Base-by-base conservation (phyloP, 495 filamentous ascomycete species). In the Penicillium steckii region DNA sequence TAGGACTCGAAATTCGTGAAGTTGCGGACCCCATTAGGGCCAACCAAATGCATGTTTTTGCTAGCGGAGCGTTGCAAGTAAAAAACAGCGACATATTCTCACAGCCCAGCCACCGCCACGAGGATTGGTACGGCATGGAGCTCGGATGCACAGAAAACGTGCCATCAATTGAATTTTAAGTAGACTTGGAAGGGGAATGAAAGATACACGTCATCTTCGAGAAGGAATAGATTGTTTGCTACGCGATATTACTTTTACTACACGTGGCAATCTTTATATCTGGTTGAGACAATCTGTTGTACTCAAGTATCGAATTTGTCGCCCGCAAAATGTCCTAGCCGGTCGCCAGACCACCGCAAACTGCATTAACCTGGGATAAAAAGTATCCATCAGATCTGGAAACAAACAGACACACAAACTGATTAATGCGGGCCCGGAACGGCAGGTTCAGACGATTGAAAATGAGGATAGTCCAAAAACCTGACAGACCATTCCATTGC, bases 401-500 rank as follows among this genome's bases (percentile, higher is more conserved):
- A 35, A 35, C 12, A 35, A 35, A 9, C 32, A 35, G 17, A 7
- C n/a, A 35, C 4, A 27, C 4, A 27, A 27, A 10, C 12, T 24
- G 21, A 44, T 12, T 23, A 44, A 12, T 23, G 21, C 24, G 18
- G 3, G 21, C 15, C 12, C 41, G 24, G 3, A 44, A n/a, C 21
- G n/a, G 41, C 6, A 44, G 27, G 10, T 9, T 46, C 43, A 30
- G 29, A 22, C 17, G 17, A 19, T 17, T 47, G 45, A 37, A 47
- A 47, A 7, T 52, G 49, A 18, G 49, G 49, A 25, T 37, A 53
- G 46, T 57, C 49, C 8, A 57, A 46, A 43, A 57, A 57, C 1
- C 50, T 44, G 25, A 47, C 22, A 27, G 55, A 58, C 55, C 49
- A 58, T 23, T 58, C 55, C 55, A 58, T 58, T n/a, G 50, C 8